Evolutionary conservation across 371 early-diverging fungal species (phyloP).

Genomic region (Mucor circinelloides): DNA sequence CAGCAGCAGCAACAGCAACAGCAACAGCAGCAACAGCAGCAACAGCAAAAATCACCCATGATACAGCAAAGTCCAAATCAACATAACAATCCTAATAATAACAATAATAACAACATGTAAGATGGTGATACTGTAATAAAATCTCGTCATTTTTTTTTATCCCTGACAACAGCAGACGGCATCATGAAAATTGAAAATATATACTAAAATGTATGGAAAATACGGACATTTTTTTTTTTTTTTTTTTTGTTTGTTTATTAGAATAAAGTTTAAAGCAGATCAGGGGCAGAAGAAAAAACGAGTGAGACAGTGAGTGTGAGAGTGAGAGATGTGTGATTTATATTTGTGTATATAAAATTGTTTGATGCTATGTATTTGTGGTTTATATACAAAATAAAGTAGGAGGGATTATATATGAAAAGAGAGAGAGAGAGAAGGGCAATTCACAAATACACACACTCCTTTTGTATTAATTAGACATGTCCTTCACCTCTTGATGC

Average conservation of each 20-base stretch:
- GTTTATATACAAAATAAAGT: neutral
- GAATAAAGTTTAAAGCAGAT: conserved; percentile 2
- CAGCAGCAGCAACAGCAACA: conserved; percentile 15
- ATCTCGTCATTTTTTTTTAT: neutral
- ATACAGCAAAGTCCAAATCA: conserved; percentile 17
- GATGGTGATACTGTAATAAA: no score
- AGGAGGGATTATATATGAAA: neutral
- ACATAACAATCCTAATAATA: neutral
- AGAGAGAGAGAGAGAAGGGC: neutral
- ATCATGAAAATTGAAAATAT: conserved; percentile 2
- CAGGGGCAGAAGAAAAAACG: neutral
- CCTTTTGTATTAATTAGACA: neutral
- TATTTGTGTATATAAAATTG: conserved; percentile 1
- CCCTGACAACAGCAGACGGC: neutral
- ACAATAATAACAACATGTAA: neutral
- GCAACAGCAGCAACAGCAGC: conserved; percentile 13
- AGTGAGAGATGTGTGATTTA: neutral
- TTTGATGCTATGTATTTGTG: neutral
- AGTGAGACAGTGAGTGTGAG: neutral
- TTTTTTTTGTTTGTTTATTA: conserved; percentile 8
- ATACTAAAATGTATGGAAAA: neutral
- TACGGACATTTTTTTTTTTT: neutral
- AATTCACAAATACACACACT: neutral
- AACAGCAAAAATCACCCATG: conserved; percentile 13
- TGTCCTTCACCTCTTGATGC: conserved; percentile 23